Percentiles rank a stretch among this genome's conserved stretches.
phyloP scores from a whole-genome alignment of 2,329 filamentous ascomycete genomes.

The Fusarium citri region DNA sequence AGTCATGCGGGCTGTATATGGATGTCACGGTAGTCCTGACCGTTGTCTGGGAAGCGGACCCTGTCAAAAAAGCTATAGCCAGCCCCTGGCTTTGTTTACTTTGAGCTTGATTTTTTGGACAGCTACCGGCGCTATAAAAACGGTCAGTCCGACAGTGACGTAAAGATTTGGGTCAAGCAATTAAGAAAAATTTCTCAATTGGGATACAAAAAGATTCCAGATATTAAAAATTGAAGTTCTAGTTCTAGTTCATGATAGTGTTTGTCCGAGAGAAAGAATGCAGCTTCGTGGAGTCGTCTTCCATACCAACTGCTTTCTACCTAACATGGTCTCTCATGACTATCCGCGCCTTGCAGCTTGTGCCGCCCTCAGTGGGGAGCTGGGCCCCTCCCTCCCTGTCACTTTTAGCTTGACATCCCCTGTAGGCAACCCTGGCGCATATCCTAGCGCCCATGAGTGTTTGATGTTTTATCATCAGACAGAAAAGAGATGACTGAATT shows the following conservation, averaged over 20 bases:
- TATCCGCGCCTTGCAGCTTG: conserved; percentile 7
- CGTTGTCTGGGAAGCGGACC: conserved; percentile 53
- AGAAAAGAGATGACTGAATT: conserved; percentile 9
- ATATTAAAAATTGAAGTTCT: neutral
- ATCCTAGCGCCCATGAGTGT: conserved; percentile 12
- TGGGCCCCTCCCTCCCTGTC: conserved; percentile 8
- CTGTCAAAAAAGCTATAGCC: conserved; percentile 42
- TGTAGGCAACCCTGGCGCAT: neutral
- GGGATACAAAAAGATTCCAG: neutral
- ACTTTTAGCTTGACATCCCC: conserved; percentile 9
- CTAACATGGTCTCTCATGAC: conserved; percentile 20
- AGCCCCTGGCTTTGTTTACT: conserved; percentile 54
- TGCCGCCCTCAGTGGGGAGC: conserved; percentile 20
- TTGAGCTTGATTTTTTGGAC: conserved; percentile 52
- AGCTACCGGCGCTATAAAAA: conserved; percentile 22
- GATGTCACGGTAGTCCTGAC: conserved; percentile 33
- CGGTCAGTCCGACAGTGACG: conserved; percentile 22
- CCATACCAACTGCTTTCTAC: conserved; percentile 26
- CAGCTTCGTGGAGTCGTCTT: conserved; percentile 35
- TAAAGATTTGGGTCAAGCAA: conserved; percentile 7
- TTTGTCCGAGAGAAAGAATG: conserved; percentile 20
- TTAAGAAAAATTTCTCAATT: conserved; percentile 6
- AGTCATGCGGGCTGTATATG: conserved; percentile 26
- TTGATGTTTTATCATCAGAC: conserved; percentile 8
- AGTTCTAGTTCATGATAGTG: neutral